phyloP scores from a whole-genome alignment of 352 stramenopile genomes.

The Globisporangium spinosum region DNA sequence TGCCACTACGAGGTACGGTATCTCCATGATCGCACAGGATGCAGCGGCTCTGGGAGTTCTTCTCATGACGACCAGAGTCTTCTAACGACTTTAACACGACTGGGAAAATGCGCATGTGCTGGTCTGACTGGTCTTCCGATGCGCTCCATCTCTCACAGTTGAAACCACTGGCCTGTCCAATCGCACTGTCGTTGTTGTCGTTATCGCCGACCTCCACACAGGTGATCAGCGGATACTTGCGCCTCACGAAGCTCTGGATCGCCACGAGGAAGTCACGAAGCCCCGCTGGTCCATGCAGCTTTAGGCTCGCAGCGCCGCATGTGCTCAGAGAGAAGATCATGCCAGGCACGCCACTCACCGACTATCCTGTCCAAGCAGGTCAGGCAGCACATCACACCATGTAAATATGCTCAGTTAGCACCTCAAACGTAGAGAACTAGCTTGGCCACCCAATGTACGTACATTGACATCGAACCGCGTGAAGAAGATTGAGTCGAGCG shows the following conservation, averaged over 20 bases:
- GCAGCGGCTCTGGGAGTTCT: not conserved
- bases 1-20: not conserved
- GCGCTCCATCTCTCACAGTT: slow-evolving; percentile 23
- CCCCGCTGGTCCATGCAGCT: slow-evolving; percentile 43
- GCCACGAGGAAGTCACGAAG: slow-evolving; percentile 35
- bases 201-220: slow-evolving; percentile 34
- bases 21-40: slow-evolving; percentile 10
- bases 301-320: slow-evolving; percentile 41
- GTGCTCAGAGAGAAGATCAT: slow-evolving; percentile 61
- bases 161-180: slow-evolving; percentile 8
- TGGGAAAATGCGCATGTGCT: slow-evolving; percentile 32
- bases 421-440: not conserved
- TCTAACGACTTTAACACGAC: slow-evolving; percentile 14
- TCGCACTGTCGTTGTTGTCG: not conserved
- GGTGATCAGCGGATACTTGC: slow-evolving; percentile 58
- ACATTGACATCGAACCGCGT: slow-evolving; percentile 63
- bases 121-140: slow-evolving; percentile 23
- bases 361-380: slow-evolving; percentile 24
- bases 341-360: slow-evolving; percentile 61
- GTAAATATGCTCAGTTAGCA: not conserved
- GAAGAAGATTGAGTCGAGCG: slow-evolving; percentile 63
- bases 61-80: not conserved
- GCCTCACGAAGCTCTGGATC: slow-evolving; percentile 65
- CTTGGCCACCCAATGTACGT: not conserved
- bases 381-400: not conserved